These are phyloP conservation scores for Porogramme epimiltina DNA, from an alignment of 1,284 basidiomycete species.

Conservation along the genomic window DNA sequence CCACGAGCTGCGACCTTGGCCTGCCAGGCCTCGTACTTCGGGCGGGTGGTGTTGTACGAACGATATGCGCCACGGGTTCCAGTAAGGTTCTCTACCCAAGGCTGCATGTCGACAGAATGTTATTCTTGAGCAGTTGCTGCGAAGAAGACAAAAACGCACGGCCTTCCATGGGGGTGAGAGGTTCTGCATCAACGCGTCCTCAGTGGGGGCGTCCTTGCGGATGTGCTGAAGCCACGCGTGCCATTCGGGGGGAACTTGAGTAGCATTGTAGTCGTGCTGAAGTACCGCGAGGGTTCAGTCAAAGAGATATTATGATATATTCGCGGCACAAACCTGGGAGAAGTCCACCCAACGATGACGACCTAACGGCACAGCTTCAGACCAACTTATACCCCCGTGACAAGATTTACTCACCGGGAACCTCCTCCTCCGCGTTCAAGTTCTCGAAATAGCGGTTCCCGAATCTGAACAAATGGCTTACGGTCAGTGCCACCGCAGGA, in stretches of 20 bases:
- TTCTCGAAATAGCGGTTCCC: conserved; percentile 95
- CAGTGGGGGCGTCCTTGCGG: conserved; percentile 75
- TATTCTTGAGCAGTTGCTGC: background rate
- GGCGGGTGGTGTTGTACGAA: conserved; percentile 83
- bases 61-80: conserved; percentile 89
- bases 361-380: conserved; percentile 47
- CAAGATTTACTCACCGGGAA: conserved; percentile 63
- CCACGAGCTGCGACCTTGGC: conserved; percentile 66
- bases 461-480: conserved; percentile 53
- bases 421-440: conserved; percentile 78
- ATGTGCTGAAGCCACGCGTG: conserved; percentile 95
- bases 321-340: conserved; percentile 59
- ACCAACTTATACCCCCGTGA: background rate
- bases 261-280: conserved; percentile 84
- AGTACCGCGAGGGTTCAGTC: background rate
- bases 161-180: conserved; percentile 80
- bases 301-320: background rate
- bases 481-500: background rate
- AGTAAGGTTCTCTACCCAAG: conserved; percentile 85
- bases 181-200: conserved; percentile 73
- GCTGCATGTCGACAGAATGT: conserved; percentile 41
- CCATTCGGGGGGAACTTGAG: conserved; percentile 93
- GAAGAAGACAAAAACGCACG: conserved; percentile 49
- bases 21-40: conserved; percentile 85
- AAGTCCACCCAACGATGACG: conserved; percentile 95